Conservation (phyloP, 176 grass and related monocot genomes). For the Guadua angustifolia region DNA sequence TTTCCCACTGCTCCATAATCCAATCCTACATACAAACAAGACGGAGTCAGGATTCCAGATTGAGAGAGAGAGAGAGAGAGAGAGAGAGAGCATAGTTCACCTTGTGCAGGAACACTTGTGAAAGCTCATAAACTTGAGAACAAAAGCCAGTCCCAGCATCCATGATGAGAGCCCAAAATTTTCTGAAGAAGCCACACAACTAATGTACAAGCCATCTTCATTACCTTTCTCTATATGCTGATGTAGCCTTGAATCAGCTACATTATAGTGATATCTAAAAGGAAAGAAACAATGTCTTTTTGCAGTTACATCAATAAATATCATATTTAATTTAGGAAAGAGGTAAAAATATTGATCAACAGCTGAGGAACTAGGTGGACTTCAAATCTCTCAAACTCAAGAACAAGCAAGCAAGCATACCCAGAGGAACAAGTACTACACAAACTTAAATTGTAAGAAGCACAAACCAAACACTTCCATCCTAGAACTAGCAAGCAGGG, state of each 20-base stretch:
- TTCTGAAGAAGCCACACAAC: slow-evolving; percentile 72
- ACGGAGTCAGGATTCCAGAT: slow-evolving; percentile 20
- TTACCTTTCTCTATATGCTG: slow-evolving; percentile 93
- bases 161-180: slow-evolving; percentile 93
- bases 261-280: slow-evolving; percentile 90
- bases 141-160: slow-evolving; percentile 75
- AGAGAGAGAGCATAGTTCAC: slow-evolving; percentile 39
- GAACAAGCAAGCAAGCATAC: background rate
- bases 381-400: slow-evolving; percentile 34
- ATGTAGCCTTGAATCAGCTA: slow-evolving; percentile 75
- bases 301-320: slow-evolving; percentile 28
- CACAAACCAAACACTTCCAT: slow-evolving; percentile 18
- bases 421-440: background rate
- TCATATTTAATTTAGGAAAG: slow-evolving; percentile 1
- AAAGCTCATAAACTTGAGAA: slow-evolving; percentile 87
- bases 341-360: slow-evolving; percentile 1
- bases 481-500: background rate
- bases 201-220: slow-evolving; percentile 84
- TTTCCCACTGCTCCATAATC: slow-evolving; percentile 96
- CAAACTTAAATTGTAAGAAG: slow-evolving; percentile 11
- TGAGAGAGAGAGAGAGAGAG: background rate
- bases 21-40: slow-evolving; percentile 63
- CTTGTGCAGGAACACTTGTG: slow-evolving; percentile 77
- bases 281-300: slow-evolving; percentile 29
- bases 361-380: background rate